These are phyloP conservation scores for Pisolithus tinctorius DNA, from an alignment of 768 basidiomycete species.

Conservation along the genomic window DNA sequence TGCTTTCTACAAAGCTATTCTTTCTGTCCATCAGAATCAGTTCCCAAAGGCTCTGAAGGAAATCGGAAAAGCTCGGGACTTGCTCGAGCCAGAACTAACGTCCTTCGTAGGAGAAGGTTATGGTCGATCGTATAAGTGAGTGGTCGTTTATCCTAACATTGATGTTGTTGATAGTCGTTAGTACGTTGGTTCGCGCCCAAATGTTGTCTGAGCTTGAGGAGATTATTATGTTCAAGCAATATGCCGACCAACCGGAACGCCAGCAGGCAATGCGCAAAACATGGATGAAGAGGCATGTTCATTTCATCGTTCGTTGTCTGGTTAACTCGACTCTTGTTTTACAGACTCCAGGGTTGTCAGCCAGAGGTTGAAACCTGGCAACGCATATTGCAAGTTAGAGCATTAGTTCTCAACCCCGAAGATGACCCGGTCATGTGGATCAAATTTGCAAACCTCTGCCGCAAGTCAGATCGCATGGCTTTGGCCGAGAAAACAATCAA, in stretches of 20 bases:
- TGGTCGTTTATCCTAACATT: slow-evolving; percentile 3
- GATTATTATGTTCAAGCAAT: slow-evolving; percentile 93
- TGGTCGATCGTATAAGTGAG: slow-evolving; percentile 93
- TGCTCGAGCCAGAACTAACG: slow-evolving; percentile 84
- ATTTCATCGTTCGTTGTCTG: not conserved
- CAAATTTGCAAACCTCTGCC: slow-evolving; percentile 95
- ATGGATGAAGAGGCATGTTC: slow-evolving; percentile 87
- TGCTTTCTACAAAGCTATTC: slow-evolving; percentile 92
- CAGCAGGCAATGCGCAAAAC: slow-evolving; percentile 87
- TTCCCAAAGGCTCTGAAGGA: slow-evolving; percentile 86
- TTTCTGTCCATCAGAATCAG: slow-evolving; percentile 94
- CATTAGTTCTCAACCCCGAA: slow-evolving; percentile 85
- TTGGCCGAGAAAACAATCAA: slow-evolving; percentile 96
- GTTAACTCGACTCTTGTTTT: not conserved
- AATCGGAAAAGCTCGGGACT: slow-evolving; percentile 88
- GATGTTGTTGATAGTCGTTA: slow-evolving; percentile 27
- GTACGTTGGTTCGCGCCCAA: slow-evolving; percentile 94
- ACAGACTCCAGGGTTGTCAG: slow-evolving; percentile 88
- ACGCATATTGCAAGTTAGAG: slow-evolving; percentile 91
- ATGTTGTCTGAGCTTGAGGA: slow-evolving; percentile 98
- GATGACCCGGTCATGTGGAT: slow-evolving; percentile 99
- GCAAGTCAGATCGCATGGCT: slow-evolving; percentile 90
- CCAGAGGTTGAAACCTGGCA: slow-evolving; percentile 99
- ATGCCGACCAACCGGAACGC: slow-evolving; percentile 89
- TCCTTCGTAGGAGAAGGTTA: slow-evolving; percentile 94